Conservation (phyloP, 78 protist species). For the Creolimax fragrantissima region DNA sequence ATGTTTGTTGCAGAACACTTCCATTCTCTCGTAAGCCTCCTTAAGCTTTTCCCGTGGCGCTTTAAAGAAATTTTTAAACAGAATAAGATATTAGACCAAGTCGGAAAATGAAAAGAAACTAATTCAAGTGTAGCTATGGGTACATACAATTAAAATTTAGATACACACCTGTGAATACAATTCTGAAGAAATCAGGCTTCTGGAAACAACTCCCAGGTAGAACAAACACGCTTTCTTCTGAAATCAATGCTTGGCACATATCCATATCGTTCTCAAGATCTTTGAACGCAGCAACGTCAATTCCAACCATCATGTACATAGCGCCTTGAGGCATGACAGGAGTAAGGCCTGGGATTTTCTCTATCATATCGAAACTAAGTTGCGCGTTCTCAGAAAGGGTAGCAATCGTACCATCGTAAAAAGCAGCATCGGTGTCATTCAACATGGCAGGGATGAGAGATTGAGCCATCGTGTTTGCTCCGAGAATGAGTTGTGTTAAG, state of each 20-base stretch:
- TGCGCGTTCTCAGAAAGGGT: constrained; percentile 55
- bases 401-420: constrained; percentile 15
- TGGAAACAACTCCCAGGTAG: constrained; percentile 56
- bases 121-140: background rate
- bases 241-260: constrained; percentile 46
- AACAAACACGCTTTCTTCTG: constrained; percentile 67
- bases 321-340: constrained; percentile 73
- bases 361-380: constrained; percentile 23
- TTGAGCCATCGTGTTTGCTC: constrained; percentile 70
- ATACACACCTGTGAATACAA: constrained; percentile 60
- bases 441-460: constrained; percentile 53
- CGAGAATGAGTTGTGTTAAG: constrained; percentile 64
- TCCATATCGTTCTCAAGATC: constrained; percentile 50
- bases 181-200: constrained; percentile 54
- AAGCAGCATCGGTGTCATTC: constrained; percentile 25
- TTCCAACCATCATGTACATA: constrained; percentile 77
- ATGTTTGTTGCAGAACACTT: constrained; percentile 47
- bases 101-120: background rate
- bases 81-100: background rate
- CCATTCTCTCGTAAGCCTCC: constrained; percentile 65
- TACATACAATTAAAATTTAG: background rate
- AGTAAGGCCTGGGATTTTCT: constrained; percentile 45
- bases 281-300: constrained; percentile 43
- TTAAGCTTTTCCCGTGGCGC: constrained; percentile 63
- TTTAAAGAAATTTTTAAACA: background rate